Base-by-base conservation (phyloP, 2,329 filamentous ascomycete genomes). In the Hymenoscyphus albidus region DNA sequence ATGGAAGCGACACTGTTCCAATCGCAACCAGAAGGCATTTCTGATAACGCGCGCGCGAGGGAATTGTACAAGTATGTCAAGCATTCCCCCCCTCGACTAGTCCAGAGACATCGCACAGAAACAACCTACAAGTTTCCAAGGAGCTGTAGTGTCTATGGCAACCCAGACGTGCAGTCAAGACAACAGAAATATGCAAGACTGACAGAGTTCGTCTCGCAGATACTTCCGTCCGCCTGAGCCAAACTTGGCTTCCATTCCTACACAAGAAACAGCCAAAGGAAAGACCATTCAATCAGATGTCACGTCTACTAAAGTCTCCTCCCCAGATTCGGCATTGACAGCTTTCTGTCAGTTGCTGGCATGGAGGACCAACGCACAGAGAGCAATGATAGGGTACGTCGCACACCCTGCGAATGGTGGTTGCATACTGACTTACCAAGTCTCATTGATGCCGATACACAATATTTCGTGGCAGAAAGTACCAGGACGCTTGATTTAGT, bases 391-490 rank as follows among this genome's bases (percentile, higher is more conserved):
- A 27, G 81, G 73, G 73, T 72, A 35, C 4, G 39, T 38, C 18
- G 27, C 9, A 27, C 16, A n/a, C 39, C 59, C 16, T 27, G 27
- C 32, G 44, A 10, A 3, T 42, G 59, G 16, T n/a, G 14, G 6
- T 16, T 13, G 4, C 48, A n/a, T 51, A n/a, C 66, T 72, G 58
- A 72, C 54, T 58, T 5, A 16, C 10, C 13, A 31, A 74, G 81
- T 59, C 73, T 85, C 18, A 79, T 83, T 61, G 80, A 81, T 65
- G 72, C 73, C 5, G 73, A 76, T 2, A 77, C 75, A 12, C 81
- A 84, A 73, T 83, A 80, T 63, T 78, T 85, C 59, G 76, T 85
- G 54, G 81, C 81, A 44, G 82, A 85, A 69, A 79, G 80, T 9
- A 84, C 82, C 1, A 77, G 76, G 57, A 80, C 78, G 1, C 68